phyloP scores from a whole-genome alignment of 2,329 filamentous ascomycete genomes.

The Cryphonectria carpinicola region DNA sequence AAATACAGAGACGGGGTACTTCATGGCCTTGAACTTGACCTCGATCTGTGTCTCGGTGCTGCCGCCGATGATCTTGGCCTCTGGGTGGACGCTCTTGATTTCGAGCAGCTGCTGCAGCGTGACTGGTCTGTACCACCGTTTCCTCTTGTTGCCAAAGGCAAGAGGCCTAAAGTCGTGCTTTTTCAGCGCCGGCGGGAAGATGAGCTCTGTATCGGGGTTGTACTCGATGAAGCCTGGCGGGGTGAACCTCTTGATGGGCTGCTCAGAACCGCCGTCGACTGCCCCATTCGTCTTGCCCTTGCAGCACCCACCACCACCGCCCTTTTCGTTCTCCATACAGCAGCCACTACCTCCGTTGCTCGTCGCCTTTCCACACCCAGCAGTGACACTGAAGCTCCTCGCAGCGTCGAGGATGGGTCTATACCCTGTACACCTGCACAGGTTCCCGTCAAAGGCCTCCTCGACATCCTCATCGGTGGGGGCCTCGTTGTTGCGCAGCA shows the following conservation, averaged over 20 bases:
- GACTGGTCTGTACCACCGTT: constrained; percentile 90
- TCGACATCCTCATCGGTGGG: constrained; percentile 85
- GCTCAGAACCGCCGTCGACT: constrained; percentile 51
- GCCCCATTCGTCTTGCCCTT: constrained; percentile 53
- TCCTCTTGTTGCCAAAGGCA: constrained; percentile 91
- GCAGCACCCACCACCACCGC: constrained; percentile 68
- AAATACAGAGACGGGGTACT: constrained; percentile 87
- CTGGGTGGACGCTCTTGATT: constrained; percentile 84
- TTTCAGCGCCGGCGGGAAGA: constrained; percentile 85
- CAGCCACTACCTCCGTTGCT: constrained; percentile 61
- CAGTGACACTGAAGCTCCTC: constrained; percentile 76
- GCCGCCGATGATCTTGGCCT: constrained; percentile 92
- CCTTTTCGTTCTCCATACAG: constrained; percentile 69
- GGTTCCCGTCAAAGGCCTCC: constrained; percentile 95
- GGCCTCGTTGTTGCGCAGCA: constrained; percentile 80
- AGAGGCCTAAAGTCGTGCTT: constrained; percentile 83
- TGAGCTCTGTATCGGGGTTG: constrained; percentile 89
- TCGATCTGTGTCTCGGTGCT: constrained; percentile 98
- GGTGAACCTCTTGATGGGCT: constrained; percentile 71
- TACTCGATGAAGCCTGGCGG: constrained; percentile 94
- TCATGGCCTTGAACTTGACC: constrained; percentile 94
- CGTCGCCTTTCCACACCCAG: constrained; percentile 54
- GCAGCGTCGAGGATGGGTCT: constrained; percentile 92
- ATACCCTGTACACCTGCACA: constrained; percentile 96
- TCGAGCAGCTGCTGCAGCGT: constrained; percentile 86